A percentile compares a stretch with the other conserved stretches of the same genome.
Conservation (phyloP, 179 eudicot species). For the Spergularia azorica region DNA sequence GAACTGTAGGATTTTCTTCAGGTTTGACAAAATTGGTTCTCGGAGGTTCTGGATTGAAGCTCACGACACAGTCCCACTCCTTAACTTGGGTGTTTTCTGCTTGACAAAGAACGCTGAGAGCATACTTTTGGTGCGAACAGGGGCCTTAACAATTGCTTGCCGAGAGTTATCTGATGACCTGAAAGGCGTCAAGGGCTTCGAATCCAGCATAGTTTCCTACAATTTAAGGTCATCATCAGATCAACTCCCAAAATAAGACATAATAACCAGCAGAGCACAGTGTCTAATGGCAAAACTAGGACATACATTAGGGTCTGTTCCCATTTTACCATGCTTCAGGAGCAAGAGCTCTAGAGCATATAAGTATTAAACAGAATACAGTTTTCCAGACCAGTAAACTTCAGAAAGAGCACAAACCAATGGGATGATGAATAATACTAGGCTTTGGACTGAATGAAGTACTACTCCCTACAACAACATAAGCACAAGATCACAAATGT, state of each 20-base stretch:
- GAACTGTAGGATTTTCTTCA: constrained; percentile 4
- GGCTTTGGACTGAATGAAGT: neutral
- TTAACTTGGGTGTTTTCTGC: constrained; percentile 57
- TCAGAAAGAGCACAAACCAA: neutral
- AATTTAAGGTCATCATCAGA: constrained; percentile 6
- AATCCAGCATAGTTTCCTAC: constrained; percentile 52
- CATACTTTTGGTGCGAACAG: constrained; percentile 63
- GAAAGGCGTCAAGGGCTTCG: constrained; percentile 54
- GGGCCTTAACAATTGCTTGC: constrained; percentile 47
- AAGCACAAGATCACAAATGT: no score
- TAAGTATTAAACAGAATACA: no score
- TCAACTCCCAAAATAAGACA: neutral
- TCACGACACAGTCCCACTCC: constrained; percentile 44
- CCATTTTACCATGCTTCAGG: no score
- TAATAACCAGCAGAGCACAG: no score
- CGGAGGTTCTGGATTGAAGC: neutral
- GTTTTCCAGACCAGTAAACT: neutral
- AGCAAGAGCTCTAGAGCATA: no score
- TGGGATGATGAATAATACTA: neutral
- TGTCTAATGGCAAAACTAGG: no score
- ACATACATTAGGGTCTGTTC: no score
- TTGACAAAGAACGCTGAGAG: constrained; percentile 67
- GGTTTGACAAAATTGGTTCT: constrained; percentile 12
- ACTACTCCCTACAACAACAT: no score
- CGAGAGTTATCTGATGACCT: constrained; percentile 50